Base-by-base conservation (phyloP, 345 rosid genomes). In the Eucalyptus curtisii region DNA sequence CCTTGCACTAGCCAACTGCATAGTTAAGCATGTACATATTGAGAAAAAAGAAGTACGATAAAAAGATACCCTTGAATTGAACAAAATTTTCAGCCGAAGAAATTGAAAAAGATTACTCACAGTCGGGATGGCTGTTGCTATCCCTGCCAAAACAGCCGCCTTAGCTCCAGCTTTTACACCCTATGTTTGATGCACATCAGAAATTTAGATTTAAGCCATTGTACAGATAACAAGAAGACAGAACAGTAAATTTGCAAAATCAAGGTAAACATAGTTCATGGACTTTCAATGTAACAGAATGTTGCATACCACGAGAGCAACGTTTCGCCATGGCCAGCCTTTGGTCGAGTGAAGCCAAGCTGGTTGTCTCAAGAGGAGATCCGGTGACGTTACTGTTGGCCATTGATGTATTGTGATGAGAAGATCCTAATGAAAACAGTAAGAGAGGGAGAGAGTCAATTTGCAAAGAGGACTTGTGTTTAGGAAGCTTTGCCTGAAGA, bases 161-260 rank as follows among this genome's bases (percentile, higher is more conserved):
- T 96, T 96, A 11, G 97, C 97, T 92, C 99, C 98, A 45, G 98
- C 99, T 87, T 92, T 80, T n/a, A 94, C 99, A 55, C 99, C 99
- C 92, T 96, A 97, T 96, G 93, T 87, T 86, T 37, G 81, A 37
- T 37, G 81, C 81, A 19, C 88, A 64, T 81, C 91, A 88, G 85
- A 40, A 82, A 86, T 25, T 17, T 25, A 81, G 14, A 52, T 27
- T 42, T 40, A 64, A 64, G 31, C 71, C 37, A 37, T n/a, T 37
- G n/a, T 57, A 11, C 76, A 48, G 89, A 87, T 53, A 85, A 86
- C 52, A 3, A 71, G 44, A 88, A 52, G 59, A 48, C 50, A 13
- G 27, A 59, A 68, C 47, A 16, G 42, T 49, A 42, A 88, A 30
- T 33, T 20, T 42, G 71, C 10, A 66, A 90, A 84, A 88, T 13